A percentile compares a stretch with the other conserved stretches of the same genome.
These are phyloP conservation scores for Drosera spatulata DNA, from an alignment of 179 eudicot genomes.

Conservation along the genomic window DNA sequence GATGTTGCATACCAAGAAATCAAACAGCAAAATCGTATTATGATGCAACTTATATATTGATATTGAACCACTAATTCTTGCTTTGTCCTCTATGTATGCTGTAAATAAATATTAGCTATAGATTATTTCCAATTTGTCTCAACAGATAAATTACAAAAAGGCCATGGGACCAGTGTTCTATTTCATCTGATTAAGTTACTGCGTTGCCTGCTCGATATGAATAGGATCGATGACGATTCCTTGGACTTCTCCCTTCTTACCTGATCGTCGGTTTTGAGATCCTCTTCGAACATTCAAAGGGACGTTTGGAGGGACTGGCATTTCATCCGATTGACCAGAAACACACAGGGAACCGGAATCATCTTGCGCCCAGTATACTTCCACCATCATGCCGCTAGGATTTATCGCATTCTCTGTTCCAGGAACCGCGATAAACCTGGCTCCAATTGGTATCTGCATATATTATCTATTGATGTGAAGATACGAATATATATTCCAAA, in stretches of 20 bases:
- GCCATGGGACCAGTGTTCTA: too few species aligned
- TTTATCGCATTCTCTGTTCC: constrained; percentile 59
- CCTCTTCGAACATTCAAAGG: constrained; percentile 13
- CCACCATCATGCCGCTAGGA: constrained; percentile 66
- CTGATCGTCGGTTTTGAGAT: constrained; percentile 12
- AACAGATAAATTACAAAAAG: too few species aligned
- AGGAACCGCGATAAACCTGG: constrained; percentile 67
- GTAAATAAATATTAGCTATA: too few species aligned
- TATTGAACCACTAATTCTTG: too few species aligned
- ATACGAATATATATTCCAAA: not conserved
- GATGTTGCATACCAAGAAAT: too few species aligned
- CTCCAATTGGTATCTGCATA: constrained; percentile 75
- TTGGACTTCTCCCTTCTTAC: constrained; percentile 20
- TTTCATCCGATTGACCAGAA: constrained; percentile 58
- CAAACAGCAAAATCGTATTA: too few species aligned
- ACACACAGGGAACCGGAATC: constrained; percentile 76
- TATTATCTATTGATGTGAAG: not conserved
- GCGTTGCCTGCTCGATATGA: constrained; percentile 14
- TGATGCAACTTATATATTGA: too few species aligned
- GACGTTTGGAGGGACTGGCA: constrained; percentile 51
- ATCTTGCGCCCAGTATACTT: constrained; percentile 88
- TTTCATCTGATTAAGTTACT: too few species aligned
- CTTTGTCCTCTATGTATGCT: too few species aligned
- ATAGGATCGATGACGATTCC: constrained; percentile 56
- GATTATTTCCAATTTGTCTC: too few species aligned